Conservation (phyloP, 83 land plant genomes). For the Picea abies region DNA sequence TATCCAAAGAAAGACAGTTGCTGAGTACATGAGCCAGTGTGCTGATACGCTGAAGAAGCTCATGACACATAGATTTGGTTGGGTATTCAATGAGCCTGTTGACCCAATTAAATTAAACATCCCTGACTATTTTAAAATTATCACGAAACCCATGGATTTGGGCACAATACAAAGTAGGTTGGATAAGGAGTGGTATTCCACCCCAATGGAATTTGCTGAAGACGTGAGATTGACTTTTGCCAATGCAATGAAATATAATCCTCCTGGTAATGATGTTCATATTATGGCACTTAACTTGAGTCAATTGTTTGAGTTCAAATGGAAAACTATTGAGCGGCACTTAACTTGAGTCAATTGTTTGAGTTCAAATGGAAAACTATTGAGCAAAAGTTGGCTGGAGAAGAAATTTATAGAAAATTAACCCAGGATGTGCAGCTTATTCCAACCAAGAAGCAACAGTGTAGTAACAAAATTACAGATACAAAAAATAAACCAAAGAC, state of each 20-base stretch:
- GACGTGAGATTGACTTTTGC: conserved; percentile 85
- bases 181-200: conserved; percentile 33
- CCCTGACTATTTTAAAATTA: conserved; percentile 80
- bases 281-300: conserved; percentile 54
- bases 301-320: conserved; percentile 44
- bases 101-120: conserved; percentile 73
- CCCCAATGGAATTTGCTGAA: conserved; percentile 54
- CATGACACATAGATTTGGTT: conserved; percentile 57
- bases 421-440: conserved; percentile 22
- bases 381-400: conserved; percentile 50
- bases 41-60: too few relatives aligned
- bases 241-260: conserved; percentile 93
- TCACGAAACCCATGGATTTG: conserved; percentile 85
- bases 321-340: conserved; percentile 50
- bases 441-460: conserved; percentile 8
- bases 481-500: neutral
- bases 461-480: neutral
- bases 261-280: conserved; percentile 66
- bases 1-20: too few relatives aligned
- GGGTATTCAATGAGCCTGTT: conserved; percentile 79
- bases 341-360: too few relatives aligned
- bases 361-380: too few relatives aligned
- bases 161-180: conserved; percentile 73
- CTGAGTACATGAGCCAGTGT: too few relatives aligned
- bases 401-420: conserved; percentile 21